Conservation (phyloP, 129 eudicot species). For the Arctium lappa region DNA sequence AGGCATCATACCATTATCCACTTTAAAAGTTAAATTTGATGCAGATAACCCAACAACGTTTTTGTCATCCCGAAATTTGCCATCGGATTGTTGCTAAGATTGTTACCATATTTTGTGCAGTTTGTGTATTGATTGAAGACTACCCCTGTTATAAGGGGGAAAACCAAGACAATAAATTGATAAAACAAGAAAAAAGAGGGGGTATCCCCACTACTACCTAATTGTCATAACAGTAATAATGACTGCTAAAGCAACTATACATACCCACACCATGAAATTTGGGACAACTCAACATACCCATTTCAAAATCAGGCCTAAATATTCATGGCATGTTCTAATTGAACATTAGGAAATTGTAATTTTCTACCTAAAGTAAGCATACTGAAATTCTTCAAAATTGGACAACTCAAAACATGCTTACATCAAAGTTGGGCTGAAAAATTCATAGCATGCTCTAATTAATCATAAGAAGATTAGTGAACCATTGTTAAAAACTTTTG, state of each 20-base stretch:
- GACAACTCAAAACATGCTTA: background rate
- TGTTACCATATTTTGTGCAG: background rate
- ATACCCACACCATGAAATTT: background rate
- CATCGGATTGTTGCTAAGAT: background rate
- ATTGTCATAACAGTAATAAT: background rate
- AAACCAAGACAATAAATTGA: background rate
- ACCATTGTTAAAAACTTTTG: background rate
- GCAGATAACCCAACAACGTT: background rate
- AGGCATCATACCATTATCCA: background rate
- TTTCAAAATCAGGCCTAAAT: background rate
- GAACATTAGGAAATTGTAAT: background rate
- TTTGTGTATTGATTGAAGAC: background rate
- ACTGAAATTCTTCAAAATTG: background rate
- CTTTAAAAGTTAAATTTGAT: background rate
- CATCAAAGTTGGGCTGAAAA: background rate
- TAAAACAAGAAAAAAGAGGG: background rate
- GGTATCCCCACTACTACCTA: background rate
- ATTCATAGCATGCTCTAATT: background rate
- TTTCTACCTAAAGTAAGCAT: background rate
- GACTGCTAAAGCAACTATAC: conserved; percentile 3
- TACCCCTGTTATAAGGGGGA: background rate
- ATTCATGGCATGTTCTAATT: background rate
- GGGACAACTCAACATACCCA: background rate
- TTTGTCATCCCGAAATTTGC: background rate
- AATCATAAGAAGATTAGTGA: background rate